phyloP scores from a whole-genome alignment of 2,329 filamentous ascomycete species.

The Chaetomium strumarium region DNA sequence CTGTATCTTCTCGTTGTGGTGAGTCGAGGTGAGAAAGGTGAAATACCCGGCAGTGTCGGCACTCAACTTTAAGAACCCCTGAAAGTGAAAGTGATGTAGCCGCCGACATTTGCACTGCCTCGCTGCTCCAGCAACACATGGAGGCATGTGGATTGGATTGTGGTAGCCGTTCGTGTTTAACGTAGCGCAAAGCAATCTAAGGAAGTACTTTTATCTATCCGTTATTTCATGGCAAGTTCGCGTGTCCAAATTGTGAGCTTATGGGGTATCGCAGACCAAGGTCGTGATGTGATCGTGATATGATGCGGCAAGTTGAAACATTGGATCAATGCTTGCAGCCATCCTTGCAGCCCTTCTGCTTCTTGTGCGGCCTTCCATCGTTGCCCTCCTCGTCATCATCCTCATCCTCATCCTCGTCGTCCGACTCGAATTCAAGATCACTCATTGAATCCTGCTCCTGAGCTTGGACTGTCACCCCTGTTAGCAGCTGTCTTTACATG shows the following conservation, averaged over 20 bases:
- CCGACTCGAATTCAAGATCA: slow-evolving; percentile 64
- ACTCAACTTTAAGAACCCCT: too few relatives aligned
- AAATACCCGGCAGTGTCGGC: too few relatives aligned
- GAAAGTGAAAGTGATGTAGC: too few relatives aligned
- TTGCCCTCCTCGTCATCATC: slow-evolving; percentile 32
- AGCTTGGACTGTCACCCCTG: slow-evolving; percentile 51
- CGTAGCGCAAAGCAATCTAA: not conserved
- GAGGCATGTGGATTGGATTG: too few relatives aligned
- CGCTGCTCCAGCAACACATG: too few relatives aligned
- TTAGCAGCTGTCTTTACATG: slow-evolving; percentile 31
- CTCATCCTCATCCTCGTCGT: slow-evolving; percentile 51
- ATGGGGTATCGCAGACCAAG: slow-evolving; percentile 10
- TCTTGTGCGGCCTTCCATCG: slow-evolving; percentile 36
- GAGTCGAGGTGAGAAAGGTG: too few relatives aligned
- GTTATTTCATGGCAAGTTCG: slow-evolving; percentile 5
- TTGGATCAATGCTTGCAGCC: slow-evolving; percentile 14
- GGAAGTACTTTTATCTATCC: slow-evolving; percentile 23
- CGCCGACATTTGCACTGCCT: too few relatives aligned
- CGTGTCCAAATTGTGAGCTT: slow-evolving; percentile 7
- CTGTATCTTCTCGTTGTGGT: too few relatives aligned
- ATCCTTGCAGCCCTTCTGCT: slow-evolving; percentile 32
- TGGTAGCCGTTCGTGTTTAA: too few relatives aligned
- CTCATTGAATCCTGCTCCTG: slow-evolving; percentile 61
- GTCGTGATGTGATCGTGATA: too few relatives aligned
- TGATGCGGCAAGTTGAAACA: not conserved